Percentiles rank a stretch among this genome's conserved stretches.
Conservation (phyloP, 1,139 yeast genomes). For the Candida pseudoviswanathii region DNA sequence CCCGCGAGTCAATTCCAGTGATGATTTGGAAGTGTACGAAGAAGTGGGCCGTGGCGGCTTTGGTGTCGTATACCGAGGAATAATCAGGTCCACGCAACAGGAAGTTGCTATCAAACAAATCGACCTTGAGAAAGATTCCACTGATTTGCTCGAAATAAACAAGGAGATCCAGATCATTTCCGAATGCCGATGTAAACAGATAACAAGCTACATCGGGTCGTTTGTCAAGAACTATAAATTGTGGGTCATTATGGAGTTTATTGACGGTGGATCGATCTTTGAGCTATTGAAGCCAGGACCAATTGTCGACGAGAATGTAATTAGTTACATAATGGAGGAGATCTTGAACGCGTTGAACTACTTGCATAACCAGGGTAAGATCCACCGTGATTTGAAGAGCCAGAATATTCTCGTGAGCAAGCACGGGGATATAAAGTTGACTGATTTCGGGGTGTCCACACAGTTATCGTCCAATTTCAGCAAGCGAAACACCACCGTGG, state of each 20-base stretch:
- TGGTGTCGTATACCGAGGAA: slow-evolving; percentile 82
- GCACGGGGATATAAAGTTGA: slow-evolving; percentile 80
- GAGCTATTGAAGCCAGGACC: slow-evolving; percentile 70
- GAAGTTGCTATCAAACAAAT: slow-evolving; percentile 73
- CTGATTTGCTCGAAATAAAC: slow-evolving; percentile 77
- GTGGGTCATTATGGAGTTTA: slow-evolving; percentile 86
- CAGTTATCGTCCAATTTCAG: slow-evolving; percentile 79
- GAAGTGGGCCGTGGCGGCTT: slow-evolving; percentile 89
- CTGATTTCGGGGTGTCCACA: slow-evolving; percentile 96
- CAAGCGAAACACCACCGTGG: slow-evolving; percentile 87
- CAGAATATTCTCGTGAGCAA: slow-evolving; percentile 75
- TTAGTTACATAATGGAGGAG: slow-evolving; percentile 61
- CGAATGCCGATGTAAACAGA: slow-evolving; percentile 65
- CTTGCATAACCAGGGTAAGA: slow-evolving; percentile 75
- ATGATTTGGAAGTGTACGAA: slow-evolving; percentile 58
- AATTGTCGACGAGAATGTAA: slow-evolving; percentile 41
- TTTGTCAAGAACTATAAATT: slow-evolving; percentile 77
- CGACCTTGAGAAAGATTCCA: slow-evolving; percentile 76
- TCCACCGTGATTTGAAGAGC: slow-evolving; percentile 85
- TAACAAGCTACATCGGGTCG: slow-evolving; percentile 78
- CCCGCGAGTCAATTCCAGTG: slow-evolving; percentile 18
- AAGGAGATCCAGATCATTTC: slow-evolving; percentile 77
- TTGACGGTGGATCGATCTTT: slow-evolving; percentile 82
- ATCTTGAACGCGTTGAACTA: slow-evolving; percentile 70
- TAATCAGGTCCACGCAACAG: slow-evolving; percentile 49